phyloP scores from a whole-genome alignment of 192 early-diverging fungal genomes.

The Entomortierella chlamydospora region DNA sequence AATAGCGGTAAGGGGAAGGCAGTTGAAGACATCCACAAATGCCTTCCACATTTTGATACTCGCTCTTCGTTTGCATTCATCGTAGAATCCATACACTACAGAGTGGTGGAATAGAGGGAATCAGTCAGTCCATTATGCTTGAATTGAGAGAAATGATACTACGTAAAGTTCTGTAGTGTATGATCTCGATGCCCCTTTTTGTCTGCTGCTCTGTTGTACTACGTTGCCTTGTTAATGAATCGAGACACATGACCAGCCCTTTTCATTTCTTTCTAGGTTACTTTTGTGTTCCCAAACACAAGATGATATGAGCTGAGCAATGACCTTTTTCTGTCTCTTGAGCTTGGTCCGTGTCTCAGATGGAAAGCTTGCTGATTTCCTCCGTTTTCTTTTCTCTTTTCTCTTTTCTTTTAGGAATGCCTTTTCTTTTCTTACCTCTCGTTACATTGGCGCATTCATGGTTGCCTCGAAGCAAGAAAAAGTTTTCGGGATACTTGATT shows the following conservation, averaged over 20 bases:
- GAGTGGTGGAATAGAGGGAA: conserved; percentile 1
- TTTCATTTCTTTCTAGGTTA: neutral
- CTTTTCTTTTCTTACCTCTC: conserved; percentile 64
- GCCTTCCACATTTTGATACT: conserved; percentile 91
- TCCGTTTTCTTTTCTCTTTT: neutral
- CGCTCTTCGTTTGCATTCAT: conserved; percentile 93
- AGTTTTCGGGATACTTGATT: conserved; percentile 97
- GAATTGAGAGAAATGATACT: no score
- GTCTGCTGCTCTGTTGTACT: no score
- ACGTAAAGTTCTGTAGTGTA: no score
- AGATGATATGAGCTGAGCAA: no score
- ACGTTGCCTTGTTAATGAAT: no score
- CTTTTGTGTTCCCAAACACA: neutral
- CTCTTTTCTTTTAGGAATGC: no score
- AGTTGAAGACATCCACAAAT: conserved; percentile 94
- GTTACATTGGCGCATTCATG: conserved; percentile 96
- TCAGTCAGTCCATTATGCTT: no score
- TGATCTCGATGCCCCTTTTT: no score
- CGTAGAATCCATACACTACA: conserved; percentile 93
- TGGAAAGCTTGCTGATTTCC: neutral
- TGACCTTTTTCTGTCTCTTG: no score
- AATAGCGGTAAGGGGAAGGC: conserved; percentile 90
- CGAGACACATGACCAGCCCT: no score
- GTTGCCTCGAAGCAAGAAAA: conserved; percentile 95
- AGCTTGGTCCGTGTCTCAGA: neutral